phyloP scores from a whole-genome alignment of 2,329 filamentous ascomycete species.

The Aspergillus candidus region DNA sequence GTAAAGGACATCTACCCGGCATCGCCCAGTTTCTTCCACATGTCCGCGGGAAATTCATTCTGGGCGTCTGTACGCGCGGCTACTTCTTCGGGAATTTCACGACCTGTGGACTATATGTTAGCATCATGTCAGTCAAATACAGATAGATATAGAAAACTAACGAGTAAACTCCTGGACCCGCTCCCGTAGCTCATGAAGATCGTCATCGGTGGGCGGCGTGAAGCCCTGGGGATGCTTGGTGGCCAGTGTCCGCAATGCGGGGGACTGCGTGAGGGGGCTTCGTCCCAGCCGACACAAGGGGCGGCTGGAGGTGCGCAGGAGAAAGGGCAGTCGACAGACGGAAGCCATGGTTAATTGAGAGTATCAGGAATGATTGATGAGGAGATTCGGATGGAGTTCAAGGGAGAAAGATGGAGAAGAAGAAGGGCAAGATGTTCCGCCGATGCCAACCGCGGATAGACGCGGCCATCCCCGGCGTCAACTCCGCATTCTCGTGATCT shows the following conservation, averaged over 20 bases:
- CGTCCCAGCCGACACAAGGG: conserved; percentile 16
- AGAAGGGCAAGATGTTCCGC: conserved; percentile 6
- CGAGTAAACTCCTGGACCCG: conserved; percentile 80
- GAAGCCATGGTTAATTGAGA: conserved; percentile 26
- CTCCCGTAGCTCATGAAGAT: conserved; percentile 74
- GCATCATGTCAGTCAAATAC: background rate
- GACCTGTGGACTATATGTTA: conserved; percentile 40
- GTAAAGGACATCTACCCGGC: conserved; percentile 52
- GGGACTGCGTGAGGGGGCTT: conserved; percentile 25
- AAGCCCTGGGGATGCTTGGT: conserved; percentile 64
- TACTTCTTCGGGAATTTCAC: conserved; percentile 79
- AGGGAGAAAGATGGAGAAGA: background rate
- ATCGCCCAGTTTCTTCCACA: conserved; percentile 91
- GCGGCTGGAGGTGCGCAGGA: conserved; percentile 30
- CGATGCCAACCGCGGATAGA: conserved; percentile 33
- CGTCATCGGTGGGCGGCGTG: conserved; percentile 60
- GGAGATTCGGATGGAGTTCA: no score
- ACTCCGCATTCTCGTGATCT: conserved; percentile 21
- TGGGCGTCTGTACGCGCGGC: conserved; percentile 74
- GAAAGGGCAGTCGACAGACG: conserved; percentile 22
- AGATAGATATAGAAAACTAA: conserved; percentile 18
- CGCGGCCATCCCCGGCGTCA: conserved; percentile 41
- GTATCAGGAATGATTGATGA: no score
- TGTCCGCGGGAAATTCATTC: conserved; percentile 81
- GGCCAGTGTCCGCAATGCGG: conserved; percentile 47